A percentile compares a stretch with the other conserved stretches of the same genome.
Conservation (phyloP, 805 yeast species). For the Scheffersomyces coipomensis region DNA sequence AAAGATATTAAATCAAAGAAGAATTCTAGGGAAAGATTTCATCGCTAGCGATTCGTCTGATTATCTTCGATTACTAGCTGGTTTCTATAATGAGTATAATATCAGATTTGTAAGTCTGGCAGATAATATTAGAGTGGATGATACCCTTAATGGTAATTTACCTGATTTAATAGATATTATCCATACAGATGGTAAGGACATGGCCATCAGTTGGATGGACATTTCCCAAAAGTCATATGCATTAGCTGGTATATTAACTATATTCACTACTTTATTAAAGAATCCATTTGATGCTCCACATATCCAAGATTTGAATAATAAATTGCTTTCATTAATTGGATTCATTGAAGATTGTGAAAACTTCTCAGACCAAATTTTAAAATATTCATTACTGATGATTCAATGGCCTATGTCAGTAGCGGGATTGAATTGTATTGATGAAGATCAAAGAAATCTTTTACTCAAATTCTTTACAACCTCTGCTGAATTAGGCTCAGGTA, state of each 20-base stretch:
- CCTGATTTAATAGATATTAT: slow-evolving; percentile 8
- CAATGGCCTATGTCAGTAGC: slow-evolving; percentile 57
- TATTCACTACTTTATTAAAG: slow-evolving; percentile 32
- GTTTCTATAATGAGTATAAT: slow-evolving; percentile 8
- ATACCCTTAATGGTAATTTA: neutral
- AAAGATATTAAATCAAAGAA: slow-evolving; percentile 29
- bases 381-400: slow-evolving; percentile 33
- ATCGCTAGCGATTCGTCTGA: slow-evolving; percentile 7
- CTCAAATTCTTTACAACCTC: slow-evolving; percentile 40
- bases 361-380: slow-evolving; percentile 4
- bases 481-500: slow-evolving; percentile 45
- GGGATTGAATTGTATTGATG: slow-evolving; percentile 43
- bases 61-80: slow-evolving; percentile 9
- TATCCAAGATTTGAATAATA: slow-evolving; percentile 18
- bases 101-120: slow-evolving; percentile 1
- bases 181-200: slow-evolving; percentile 1
- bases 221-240: slow-evolving; percentile 47
- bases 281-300: slow-evolving; percentile 33
- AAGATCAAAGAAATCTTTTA: slow-evolving; percentile 31
- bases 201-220: slow-evolving; percentile 48
- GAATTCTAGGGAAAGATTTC: slow-evolving; percentile 12
- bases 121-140: slow-evolving; percentile 1
- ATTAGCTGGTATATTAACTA: slow-evolving; percentile 30
- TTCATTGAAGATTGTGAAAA: slow-evolving; percentile 4
- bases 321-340: slow-evolving; percentile 7